Base-by-base conservation (phyloP, 257 asterid genomes). In the Solanum chiquidenum region DNA sequence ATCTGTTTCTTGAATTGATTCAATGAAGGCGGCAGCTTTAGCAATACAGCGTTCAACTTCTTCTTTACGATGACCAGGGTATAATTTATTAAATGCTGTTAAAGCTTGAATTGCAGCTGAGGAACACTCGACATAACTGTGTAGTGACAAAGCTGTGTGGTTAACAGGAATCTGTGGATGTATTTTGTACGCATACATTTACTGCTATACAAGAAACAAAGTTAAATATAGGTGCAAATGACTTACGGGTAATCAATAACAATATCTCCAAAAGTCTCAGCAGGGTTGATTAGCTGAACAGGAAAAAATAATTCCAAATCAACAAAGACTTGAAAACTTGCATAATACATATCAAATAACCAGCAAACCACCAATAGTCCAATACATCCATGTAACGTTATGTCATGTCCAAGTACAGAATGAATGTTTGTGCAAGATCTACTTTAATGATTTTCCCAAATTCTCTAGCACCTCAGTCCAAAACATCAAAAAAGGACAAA, bases 241-340 rank as follows among this genome's bases (percentile, higher is more conserved):
- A 93, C 99, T 96, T 94, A 97, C 99, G 99, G 98, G 89, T 97
- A 97, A 90, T 97, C 99, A 90, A 97, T 97, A 87, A 95, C 98
- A 85, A 97, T 97, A 92, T 97, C 99, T n/a, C 99, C 99, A 91
- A 97, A 97, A 80, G 99, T 97, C 92, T 97, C 99, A 88, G 99
- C 99, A 83, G 99, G 99, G 88, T 97, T 97, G 93, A 97, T 93
- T 82, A 94, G 58, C 99, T 97, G 98, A 82, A 88, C 88, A 88
- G 90, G 86, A 83, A 86, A 83, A 92, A 20, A 75, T 18, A 49
- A 20, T 37, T 83, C 46, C 66, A 79, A 79, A 89, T 88, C 87
- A 87, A 86, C 46, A 69, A 52, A 84, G 13, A 18, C 29, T 80
- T 31, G 18, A 72, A 62, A 33, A 49, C 29, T 83, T 72, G 71